Base-by-base conservation (phyloP, 768 basidiomycete species). In the Termitomyces sp. region DNA sequence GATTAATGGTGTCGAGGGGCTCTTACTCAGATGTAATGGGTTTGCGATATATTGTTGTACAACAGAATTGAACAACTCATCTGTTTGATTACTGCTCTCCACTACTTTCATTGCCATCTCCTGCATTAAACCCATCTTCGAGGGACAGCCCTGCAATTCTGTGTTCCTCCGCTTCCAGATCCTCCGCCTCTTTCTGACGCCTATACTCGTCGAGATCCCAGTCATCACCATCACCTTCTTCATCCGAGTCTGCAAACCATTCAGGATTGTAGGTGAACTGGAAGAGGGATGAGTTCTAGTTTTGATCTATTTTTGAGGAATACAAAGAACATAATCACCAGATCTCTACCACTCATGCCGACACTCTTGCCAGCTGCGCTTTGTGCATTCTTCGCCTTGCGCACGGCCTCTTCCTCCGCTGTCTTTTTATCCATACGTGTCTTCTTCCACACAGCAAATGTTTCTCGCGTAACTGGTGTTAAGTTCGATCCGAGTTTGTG, bases 261-360 rank as follows among this genome's bases (percentile, higher is more conserved):
- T 94, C 91, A 18, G 93, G 90, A 72, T 95, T 94, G 84, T 92
- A 96, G 74, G 92, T 88, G 82, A 97, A 96, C 89, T 93, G 65
- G 6, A 61, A 20, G 59, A 47, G 46, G 49, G 46, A 24, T 62
- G 31, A 8, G 39, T 16, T 13, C 60, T 4, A 52, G 55, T 49
- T 18, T 0, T n/a, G n/a, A n/a, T n/a, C 56, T 39, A 37, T 53
- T 43, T 55, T 36, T 51, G 52, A 53, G 2, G 50, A 49, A 39
- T 52, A 31, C 57, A 37, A 59, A 53, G 52, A 55, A 41, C 18
- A 36, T 32, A 74, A 84, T 63, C 65, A 94, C 93, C 76, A 99
- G 76, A 74, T 98, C 97, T 72, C 93, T 81, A 52, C 97, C 97
- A 58, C 90, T 92, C 93, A 99, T 94, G 47, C 97, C 97, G 34